phyloP scores from a whole-genome alignment of 192 early-diverging fungal genomes.

The Chytriomyces confervae region DNA sequence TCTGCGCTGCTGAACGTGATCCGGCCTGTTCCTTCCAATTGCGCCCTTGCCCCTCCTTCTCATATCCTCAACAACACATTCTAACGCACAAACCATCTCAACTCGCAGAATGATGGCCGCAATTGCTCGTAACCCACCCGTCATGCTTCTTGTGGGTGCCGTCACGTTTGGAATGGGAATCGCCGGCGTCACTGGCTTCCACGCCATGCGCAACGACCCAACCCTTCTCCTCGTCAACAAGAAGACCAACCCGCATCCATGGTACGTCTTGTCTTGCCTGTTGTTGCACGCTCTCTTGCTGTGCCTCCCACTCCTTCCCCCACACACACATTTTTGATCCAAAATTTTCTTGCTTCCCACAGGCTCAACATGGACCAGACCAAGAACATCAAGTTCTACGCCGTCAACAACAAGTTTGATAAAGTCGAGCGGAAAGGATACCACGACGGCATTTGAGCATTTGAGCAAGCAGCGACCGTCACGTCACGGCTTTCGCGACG shows the following conservation, averaged over 20 bases:
- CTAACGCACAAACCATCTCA: neutral
- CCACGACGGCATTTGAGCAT: constrained; percentile 2
- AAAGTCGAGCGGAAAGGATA: constrained; percentile 19
- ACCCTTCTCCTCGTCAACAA: constrained; percentile 17
- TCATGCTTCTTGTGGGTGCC: constrained; percentile 23
- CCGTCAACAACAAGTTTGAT: constrained; percentile 35
- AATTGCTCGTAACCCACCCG: constrained; percentile 19
- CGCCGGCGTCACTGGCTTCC: constrained; percentile 4
- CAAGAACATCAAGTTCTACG: constrained; percentile 32
- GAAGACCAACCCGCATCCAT: neutral
- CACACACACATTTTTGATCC: neutral
- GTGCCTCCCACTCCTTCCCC: neutral
- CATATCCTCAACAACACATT: neutral
- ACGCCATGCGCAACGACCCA: constrained; percentile 26
- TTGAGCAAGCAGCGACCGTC: neutral
- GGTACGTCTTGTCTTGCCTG: neutral
- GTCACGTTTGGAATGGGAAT: constrained; percentile 5
- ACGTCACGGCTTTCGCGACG: too few relatives aligned
- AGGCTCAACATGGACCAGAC: constrained; percentile 26
- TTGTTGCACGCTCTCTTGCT: too few relatives aligned
- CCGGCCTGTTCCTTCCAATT: neutral
- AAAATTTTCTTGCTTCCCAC: neutral
- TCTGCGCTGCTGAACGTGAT: neutral
- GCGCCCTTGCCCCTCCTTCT: neutral
- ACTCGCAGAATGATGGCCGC: constrained; percentile 19